These are phyloP conservation scores for Podosphaera xanthii DNA, from an alignment of 2,329 filamentous ascomycete species.

Conservation along the genomic window DNA sequence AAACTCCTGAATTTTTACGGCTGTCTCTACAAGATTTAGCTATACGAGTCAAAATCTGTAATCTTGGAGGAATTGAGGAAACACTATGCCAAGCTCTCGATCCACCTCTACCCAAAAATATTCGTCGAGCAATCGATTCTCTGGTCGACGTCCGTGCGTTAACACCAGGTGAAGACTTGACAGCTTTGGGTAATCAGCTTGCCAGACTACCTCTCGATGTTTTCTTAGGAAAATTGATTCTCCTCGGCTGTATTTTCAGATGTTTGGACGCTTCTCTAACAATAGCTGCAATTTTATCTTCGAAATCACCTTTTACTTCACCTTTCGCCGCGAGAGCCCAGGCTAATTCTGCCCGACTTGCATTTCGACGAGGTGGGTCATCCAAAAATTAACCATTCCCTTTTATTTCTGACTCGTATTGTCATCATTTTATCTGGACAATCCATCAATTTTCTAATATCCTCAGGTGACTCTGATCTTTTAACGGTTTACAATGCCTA, in stretches of 20 bases:
- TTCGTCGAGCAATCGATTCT: conserved; percentile 76
- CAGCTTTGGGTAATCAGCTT: conserved; percentile 64
- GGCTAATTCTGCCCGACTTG: conserved; percentile 54
- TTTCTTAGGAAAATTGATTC: conserved; percentile 78
- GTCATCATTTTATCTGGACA: background rate
- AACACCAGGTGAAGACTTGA: conserved; percentile 61
- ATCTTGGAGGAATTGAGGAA: conserved; percentile 77
- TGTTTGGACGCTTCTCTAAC: conserved; percentile 84
- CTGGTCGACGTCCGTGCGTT: conserved; percentile 82
- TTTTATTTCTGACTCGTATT: background rate
- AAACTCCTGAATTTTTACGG: conserved; percentile 89
- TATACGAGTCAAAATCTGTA: conserved; percentile 92
- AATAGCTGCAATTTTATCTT: conserved; percentile 77
- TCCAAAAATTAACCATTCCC: background rate
- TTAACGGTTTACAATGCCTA: conserved; percentile 91
- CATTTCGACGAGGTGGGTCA: conserved; percentile 43
- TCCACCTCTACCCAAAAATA: conserved; percentile 75
- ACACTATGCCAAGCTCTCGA: conserved; percentile 76
- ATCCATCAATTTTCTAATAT: background rate
- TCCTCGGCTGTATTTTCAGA: conserved; percentile 68
- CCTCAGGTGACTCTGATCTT: conserved; percentile 62
- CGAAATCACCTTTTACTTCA: conserved; percentile 79
- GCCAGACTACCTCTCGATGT: conserved; percentile 81
- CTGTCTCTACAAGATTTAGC: conserved; percentile 86
- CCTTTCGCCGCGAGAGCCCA: conserved; percentile 67